phyloP scores from a whole-genome alignment of 148 eudicot species.

The Fagopyrum tataricum region DNA sequence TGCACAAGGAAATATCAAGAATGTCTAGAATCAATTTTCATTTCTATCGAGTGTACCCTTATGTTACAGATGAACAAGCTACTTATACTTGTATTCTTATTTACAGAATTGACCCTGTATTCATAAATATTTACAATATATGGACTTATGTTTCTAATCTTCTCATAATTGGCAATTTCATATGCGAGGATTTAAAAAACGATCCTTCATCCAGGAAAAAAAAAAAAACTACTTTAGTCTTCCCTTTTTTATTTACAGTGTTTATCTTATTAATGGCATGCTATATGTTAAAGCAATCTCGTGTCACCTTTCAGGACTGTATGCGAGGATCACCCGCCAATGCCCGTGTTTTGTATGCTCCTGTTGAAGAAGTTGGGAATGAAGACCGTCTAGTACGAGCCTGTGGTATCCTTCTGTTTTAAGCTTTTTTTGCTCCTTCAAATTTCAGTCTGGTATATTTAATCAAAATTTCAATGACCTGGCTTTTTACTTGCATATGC shows the following conservation, averaged over 20 bases:
- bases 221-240: not conserved
- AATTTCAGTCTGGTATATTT: not conserved
- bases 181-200: not conserved
- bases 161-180: not conserved
- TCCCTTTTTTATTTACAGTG: not conserved
- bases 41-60: no score
- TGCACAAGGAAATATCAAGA: no score
- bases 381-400: conserved; percentile 67
- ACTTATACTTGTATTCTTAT: no score
- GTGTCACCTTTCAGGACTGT: conserved; percentile 42
- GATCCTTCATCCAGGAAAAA: not conserved
- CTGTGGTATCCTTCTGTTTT: conserved; percentile 68
- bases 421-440: not conserved
- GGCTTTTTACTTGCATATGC: conserved; percentile 2
- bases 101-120: no score
- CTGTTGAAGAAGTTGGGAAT: conserved; percentile 71
- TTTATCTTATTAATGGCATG: not conserved
- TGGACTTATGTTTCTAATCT: no score
- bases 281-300: not conserved
- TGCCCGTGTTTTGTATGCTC: conserved; percentile 77
- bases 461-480: not conserved
- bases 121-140: no score
- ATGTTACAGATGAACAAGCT: no score
- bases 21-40: no score
- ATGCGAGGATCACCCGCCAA: conserved; percentile 62